Percentiles rank a stretch among this genome's conserved stretches.
Evolutionary conservation across 2,329 filamentous ascomycete genomes (phyloP).

Genomic region (Davidsoniella virescens): DNA sequence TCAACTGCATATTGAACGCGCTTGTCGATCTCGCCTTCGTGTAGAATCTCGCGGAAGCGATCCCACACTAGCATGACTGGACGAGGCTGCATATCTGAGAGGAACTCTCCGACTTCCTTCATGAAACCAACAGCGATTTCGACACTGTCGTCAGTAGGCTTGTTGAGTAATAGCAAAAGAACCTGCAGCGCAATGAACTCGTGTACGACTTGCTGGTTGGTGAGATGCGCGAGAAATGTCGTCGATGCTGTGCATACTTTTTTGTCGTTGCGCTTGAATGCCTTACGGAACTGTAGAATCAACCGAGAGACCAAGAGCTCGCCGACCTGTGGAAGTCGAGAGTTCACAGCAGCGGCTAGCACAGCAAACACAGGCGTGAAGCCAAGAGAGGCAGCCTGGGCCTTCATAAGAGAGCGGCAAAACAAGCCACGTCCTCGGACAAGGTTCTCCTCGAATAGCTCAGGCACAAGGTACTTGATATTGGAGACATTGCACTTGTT

Average conservation of each 20-base stretch:
- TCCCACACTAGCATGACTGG: conserved; percentile 88
- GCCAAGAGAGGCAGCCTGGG: conserved; percentile 84
- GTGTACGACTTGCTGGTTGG: conserved; percentile 90
- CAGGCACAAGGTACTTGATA: conserved; percentile 93
- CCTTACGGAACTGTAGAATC: conserved; percentile 86
- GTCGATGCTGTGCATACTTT: conserved; percentile 84
- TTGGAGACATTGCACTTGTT: conserved; percentile 98
- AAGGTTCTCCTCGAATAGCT: conserved; percentile 89
- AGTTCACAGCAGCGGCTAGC: conserved; percentile 93
- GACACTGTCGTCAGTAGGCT: conserved; percentile 92
- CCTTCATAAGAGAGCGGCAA: conserved; percentile 95
- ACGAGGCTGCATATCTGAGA: conserved; percentile 86
- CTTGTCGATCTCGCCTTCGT: conserved; percentile 95
- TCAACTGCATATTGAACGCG: conserved; percentile 99
- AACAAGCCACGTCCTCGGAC: conserved; percentile 83
- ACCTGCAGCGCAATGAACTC: conserved; percentile 91
- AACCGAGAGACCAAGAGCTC: conserved; percentile 75
- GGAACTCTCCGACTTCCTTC: conserved; percentile 79
- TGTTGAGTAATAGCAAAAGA: conserved; percentile 75
- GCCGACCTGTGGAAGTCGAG: conserved; percentile 86
- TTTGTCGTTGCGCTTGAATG: conserved; percentile 93
- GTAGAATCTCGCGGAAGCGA: conserved; percentile 84
- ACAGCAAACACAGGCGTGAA: conserved; percentile 95
- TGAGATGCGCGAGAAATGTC: conserved; percentile 86
- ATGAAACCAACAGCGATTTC: conserved; percentile 93